Evolutionary conservation across 495 filamentous ascomycete genomes (phyloP), one percentile per base, ranked within the genome.

Genomic region (Cryomyces minteri): DNA sequence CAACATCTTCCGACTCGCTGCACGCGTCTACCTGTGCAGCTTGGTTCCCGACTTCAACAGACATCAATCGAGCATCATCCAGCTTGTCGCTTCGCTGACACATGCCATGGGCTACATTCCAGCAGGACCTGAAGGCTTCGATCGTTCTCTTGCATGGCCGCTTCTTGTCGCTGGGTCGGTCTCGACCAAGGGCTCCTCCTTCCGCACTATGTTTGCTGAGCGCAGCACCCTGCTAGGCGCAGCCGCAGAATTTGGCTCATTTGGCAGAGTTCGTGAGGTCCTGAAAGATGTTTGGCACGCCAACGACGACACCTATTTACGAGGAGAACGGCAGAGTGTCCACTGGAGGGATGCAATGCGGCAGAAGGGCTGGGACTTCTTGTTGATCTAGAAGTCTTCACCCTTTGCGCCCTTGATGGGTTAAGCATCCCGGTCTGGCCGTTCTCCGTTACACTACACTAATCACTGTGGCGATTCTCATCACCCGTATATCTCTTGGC

Each of bases 301-400:
- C 51, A 69, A 72, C 39, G 87, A 92, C 56, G 65, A 70, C 30
- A 52, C 58, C 46, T 37, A 55, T 56, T 46, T 55, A 49, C 44
- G 60, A 63, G 62, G 63, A 58, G 56, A 74, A 53, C 67, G 61
- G 53, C 72, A 68, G 59, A 74, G 77, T 64, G 74, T 90, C 56
- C 84, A 85, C 72, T 98, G 90, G 90, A 71, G 90, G 64, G 86
- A 95, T 63, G 70, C 90, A 49, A 95, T 95, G 90, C 73, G 73
- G 65, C 77, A 78, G 59, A 88, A 88, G 63, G 77, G 77, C 53
- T 94, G 84, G 88, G 82, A 88, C 58, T 88, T 82, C 68, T 67
- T 98, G 57, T 71, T 98, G 61, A 86, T 96, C 58, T 94, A 70
- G 70, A 53, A 54, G 67, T 51, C 55, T 41, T 36, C 31, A 36